Conservation (phyloP, 192 early-diverging fungal genomes). For the Coemansia sp. region DNA sequence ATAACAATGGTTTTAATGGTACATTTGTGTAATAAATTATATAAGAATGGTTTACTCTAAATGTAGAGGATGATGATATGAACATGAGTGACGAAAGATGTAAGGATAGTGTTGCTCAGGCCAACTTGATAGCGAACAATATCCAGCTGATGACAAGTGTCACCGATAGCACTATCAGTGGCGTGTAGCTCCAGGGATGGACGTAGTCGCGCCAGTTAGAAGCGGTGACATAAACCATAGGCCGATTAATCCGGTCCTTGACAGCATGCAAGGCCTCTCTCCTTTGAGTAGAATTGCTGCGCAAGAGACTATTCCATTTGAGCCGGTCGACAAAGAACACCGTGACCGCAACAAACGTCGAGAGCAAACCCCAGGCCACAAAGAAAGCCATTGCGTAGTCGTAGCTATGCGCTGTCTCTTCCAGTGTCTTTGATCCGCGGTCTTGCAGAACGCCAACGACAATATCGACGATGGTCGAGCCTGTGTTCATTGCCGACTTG, state of each 20-base stretch:
- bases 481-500: conserved; percentile 67
- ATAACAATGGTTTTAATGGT: neutral
- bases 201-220: conserved; percentile 50
- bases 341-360: conserved; percentile 34
- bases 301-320: conserved; percentile 44
- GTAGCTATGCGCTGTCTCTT: conserved; percentile 52
- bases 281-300: conserved; percentile 26
- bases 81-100: neutral
- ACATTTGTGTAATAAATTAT: neutral
- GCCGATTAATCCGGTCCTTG: conserved; percentile 45
- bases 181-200: conserved; percentile 46
- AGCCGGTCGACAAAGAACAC: conserved; percentile 47
- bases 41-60: neutral
- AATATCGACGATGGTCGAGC: conserved; percentile 64
- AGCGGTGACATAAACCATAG: conserved; percentile 34
- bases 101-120: conserved; percentile 13
- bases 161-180: conserved; percentile 29
- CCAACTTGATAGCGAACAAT: conserved; percentile 55
- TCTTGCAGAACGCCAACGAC: conserved; percentile 67
- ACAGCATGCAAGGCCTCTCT: conserved; percentile 35
- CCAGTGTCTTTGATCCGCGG: conserved; percentile 32
- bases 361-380: conserved; percentile 50
- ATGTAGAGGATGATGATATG: neutral
- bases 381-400: conserved; percentile 59
- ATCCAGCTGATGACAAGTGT: conserved; percentile 50